Evolutionary conservation across 192 early-diverging fungal genomes (phyloP).

Genomic region (Linderina pennispora): DNA sequence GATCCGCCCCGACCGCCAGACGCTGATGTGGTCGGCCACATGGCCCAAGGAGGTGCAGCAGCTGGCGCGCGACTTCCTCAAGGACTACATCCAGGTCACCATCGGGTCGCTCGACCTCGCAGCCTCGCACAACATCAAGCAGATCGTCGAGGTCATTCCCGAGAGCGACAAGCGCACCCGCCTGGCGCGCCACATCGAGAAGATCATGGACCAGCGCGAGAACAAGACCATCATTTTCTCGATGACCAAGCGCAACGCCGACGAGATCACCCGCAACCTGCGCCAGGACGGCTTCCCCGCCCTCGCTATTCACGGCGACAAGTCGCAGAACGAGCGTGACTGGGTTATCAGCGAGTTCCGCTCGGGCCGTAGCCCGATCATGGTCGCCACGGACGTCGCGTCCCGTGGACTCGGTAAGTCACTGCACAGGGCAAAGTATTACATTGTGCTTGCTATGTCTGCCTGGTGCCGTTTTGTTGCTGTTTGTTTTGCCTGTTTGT

Average conservation of each 20-base stretch:
- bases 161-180: conserved; percentile 78
- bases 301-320: conserved; percentile 95
- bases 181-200: conserved; percentile 74
- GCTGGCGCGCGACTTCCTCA: conserved; percentile 85
- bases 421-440: too few relatives aligned
- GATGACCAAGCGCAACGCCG: conserved; percentile 90
- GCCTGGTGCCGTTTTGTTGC: not conserved
- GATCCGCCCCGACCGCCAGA: conserved; percentile 96
- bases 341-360: conserved; percentile 95
- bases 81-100: conserved; percentile 95
- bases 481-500: conserved; percentile 10
- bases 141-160: conserved; percentile 84
- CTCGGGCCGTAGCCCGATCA: conserved; percentile 74
- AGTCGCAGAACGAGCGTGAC: conserved; percentile 93
- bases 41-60: conserved; percentile 97
- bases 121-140: conserved; percentile 89
- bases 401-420: conserved; percentile 89
- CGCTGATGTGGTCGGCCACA: conserved; percentile 98
- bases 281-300: conserved; percentile 89
- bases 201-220: conserved; percentile 76
- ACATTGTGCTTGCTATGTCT: not conserved
- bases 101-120: conserved; percentile 89
- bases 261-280: conserved; percentile 80
- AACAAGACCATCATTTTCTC: conserved; percentile 94
- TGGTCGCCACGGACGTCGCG: conserved; percentile 99